Base-by-base conservation (phyloP, 2,329 filamentous ascomycete genomes). In the Pseudocercospora cruenta region DNA sequence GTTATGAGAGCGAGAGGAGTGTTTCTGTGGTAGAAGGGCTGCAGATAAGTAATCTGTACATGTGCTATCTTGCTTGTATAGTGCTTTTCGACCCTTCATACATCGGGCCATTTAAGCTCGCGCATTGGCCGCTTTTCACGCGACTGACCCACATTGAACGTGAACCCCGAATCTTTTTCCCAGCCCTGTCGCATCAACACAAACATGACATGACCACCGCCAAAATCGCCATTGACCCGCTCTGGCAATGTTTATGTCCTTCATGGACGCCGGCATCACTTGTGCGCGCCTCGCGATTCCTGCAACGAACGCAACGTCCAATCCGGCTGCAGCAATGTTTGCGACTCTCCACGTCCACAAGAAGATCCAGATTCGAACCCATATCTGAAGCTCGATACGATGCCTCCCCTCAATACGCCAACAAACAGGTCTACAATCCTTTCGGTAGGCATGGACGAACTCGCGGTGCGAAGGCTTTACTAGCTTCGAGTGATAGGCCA, bases 181-280 rank as follows among this genome's bases (percentile, higher is more conserved):
- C 12, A 26, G 12, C 47, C 19, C 5, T 12, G 4, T 26, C 47
- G 21, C 47, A 51, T 51, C 47, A 51, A 22, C n/a, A 26, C 51
- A 19, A 59, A 65, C 51, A 71, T 72, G 69, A 63, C 67, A 79
- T 81, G 77, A 74, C 70, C 70, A 69, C 73, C 47, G 71, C 73
- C 60, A 76, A 71, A 71, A 72, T 80, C 61, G 72, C 77, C 71
- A 76, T 79, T 72, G 88, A 90, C 75, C 86, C 87, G 67, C 82
- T 91, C 54, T 89, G 87, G 86, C 85, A 85, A 74, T 89, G 85
- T 73, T 79, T 90, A 16, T 90, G 86, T 72, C 88, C 88, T 12
- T 84, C 82, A 8, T 80, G 74, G 71, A 62, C 67, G 14, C 64
- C 55, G 16, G 16, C 22, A 2, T 54, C 22, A 16, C 36, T 67